Percentiles rank a stretch among this genome's conserved stretches.
phyloP scores from a whole-genome alignment of 2,329 filamentous ascomycete genomes.

The Scedosporium minutisporum region DNA sequence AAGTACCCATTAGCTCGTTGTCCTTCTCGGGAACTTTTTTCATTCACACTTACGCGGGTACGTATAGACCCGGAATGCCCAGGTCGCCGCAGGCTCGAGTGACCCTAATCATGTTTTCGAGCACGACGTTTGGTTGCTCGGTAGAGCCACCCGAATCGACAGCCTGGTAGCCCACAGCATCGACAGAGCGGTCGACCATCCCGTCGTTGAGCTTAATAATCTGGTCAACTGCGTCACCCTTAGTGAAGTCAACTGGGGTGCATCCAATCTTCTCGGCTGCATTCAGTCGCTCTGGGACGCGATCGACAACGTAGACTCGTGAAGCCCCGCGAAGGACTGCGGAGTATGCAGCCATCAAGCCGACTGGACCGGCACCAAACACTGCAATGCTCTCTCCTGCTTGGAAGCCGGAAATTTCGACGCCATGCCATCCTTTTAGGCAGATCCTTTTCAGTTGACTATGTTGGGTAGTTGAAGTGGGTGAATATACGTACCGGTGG shows the following conservation, averaged over 20 bases:
- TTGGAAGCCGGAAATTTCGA: slow-evolving; percentile 48
- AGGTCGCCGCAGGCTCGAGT: slow-evolving; percentile 52
- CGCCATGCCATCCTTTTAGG: slow-evolving; percentile 41
- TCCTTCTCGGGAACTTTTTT: too few species aligned
- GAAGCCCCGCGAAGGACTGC: slow-evolving; percentile 51
- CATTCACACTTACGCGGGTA: slow-evolving; percentile 22
- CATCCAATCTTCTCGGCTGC: slow-evolving; percentile 53
- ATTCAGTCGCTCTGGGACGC: slow-evolving; percentile 47
- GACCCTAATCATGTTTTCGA: slow-evolving; percentile 54
- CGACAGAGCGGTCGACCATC: slow-evolving; percentile 55
- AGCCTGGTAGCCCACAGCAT: slow-evolving; percentile 58
- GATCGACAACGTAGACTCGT: slow-evolving; percentile 53
- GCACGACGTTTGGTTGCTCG: slow-evolving; percentile 52
- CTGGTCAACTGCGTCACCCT: slow-evolving; percentile 48
- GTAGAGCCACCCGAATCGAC: slow-evolving; percentile 43
- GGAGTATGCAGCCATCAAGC: slow-evolving; percentile 57
- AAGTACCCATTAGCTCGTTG: too few species aligned
- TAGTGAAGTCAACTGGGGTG: slow-evolving; percentile 50
- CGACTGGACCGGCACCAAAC: slow-evolving; percentile 56
- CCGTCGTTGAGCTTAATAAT: slow-evolving; percentile 49
- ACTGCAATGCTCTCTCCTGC: slow-evolving; percentile 54
- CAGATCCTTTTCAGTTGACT: neutral
- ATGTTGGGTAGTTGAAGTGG: slow-evolving; percentile 16
- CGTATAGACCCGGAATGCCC: slow-evolving; percentile 47
- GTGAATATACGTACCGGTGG: slow-evolving; percentile 25